These are phyloP conservation scores for Monosporascus sp. DNA, from an alignment of 2,329 filamentous ascomycete genomes.

Conservation along the genomic window DNA sequence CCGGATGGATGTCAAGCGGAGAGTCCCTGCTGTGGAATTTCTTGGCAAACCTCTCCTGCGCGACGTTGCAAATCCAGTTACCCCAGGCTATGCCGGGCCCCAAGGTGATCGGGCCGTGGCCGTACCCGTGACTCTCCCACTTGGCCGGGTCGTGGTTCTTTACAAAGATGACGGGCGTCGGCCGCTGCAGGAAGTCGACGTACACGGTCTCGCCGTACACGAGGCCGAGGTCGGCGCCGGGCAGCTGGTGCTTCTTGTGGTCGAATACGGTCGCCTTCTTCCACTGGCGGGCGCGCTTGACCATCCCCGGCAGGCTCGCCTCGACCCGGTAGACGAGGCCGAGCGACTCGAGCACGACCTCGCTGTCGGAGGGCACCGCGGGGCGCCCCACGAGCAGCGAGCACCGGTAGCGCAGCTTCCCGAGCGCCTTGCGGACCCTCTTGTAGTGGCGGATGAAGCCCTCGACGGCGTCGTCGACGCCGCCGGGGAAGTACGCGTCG, in stretches of 20 bases:
- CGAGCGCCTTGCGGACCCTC: background rate
- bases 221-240: conserved; percentile 5
- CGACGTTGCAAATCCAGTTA: conserved; percentile 4
- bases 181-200: too few relatives aligned
- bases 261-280: background rate
- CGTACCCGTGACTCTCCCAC: background rate
- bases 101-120: conserved; percentile 2
- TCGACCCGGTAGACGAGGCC: too few relatives aligned
- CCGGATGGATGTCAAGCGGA: background rate
- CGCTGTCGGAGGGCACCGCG: background rate
- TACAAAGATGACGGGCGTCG: too few relatives aligned
- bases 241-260: conserved; percentile 5
- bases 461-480: conserved; percentile 6
- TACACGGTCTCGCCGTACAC: background rate
- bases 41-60: too few relatives aligned
- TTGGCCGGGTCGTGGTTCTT: background rate
- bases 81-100: conserved; percentile 5
- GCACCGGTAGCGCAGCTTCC: conserved; percentile 1
- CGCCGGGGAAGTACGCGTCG: conserved; percentile 4
- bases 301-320: background rate
- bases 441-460: conserved; percentile 5
- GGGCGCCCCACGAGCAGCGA: background rate
- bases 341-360: too few relatives aligned
- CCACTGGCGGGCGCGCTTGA: conserved; percentile 2
- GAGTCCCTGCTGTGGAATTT: too few relatives aligned